phyloP scores from a whole-genome alignment of 768 basidiomycete genomes.

The Chalciporus sphaerocephalus region DNA sequence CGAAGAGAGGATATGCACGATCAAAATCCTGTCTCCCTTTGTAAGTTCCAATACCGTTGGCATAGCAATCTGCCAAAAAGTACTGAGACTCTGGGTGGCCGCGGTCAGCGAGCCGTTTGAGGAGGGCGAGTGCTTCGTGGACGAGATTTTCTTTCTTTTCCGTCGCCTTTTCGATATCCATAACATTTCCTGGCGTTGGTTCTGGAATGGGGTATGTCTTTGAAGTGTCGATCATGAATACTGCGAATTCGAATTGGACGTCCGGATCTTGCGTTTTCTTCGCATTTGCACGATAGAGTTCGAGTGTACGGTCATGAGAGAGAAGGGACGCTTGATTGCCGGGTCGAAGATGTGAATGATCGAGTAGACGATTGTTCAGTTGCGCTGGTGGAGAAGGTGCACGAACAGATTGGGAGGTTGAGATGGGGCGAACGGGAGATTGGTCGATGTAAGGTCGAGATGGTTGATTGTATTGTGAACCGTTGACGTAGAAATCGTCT shows the following conservation, averaged over 20 bases:
- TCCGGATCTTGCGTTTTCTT: conserved; percentile 99
- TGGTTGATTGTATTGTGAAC: conserved; percentile 9
- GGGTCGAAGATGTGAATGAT: conserved; percentile 89
- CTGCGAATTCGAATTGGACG: conserved; percentile 95
- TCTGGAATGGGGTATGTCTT: conserved; percentile 80
- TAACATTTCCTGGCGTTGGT: conserved; percentile 64
- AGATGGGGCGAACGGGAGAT: conserved; percentile 32
- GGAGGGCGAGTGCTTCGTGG: conserved; percentile 79
- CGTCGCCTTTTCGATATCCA: conserved; percentile 75
- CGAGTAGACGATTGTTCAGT: conserved; percentile 60
- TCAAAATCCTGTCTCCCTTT: conserved; percentile 95
- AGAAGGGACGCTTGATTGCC: conserved; percentile 91
- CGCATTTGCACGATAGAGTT: conserved; percentile 95
- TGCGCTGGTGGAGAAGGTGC: conserved; percentile 59
- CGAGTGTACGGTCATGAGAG: conserved; percentile 92
- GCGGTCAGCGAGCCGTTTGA: conserved; percentile 89
- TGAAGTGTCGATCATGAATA: conserved; percentile 97
- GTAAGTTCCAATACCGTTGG: conserved; percentile 94
- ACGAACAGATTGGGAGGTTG: conserved; percentile 51
- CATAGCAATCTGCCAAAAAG: conserved; percentile 96
- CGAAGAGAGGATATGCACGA: conserved; percentile 92
- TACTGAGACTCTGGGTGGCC: conserved; percentile 95
- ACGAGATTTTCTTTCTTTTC: conserved; percentile 86
- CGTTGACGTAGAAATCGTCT: conserved; percentile 38
- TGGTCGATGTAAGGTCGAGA: conserved; percentile 30